These are phyloP conservation scores for Lichtheimia ornata DNA, from an alignment of 371 early-diverging fungal species.

Conservation along the genomic window DNA sequence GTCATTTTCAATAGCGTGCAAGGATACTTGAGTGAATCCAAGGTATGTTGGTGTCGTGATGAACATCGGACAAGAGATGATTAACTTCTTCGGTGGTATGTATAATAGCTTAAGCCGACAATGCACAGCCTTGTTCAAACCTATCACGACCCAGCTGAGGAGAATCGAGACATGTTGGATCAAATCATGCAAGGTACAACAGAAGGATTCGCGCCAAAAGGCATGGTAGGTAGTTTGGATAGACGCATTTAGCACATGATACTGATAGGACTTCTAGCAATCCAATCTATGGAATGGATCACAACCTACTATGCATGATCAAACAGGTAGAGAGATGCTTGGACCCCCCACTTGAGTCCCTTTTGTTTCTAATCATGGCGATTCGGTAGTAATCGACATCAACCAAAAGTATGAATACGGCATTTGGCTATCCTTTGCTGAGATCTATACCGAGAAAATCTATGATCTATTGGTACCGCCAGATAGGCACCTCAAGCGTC, in stretches of 20 bases:
- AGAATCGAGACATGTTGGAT: constrained; percentile 31
- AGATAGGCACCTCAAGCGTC: constrained; percentile 33
- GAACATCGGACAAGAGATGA: not conserved
- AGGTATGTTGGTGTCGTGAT: constrained; percentile 17
- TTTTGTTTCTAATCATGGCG: not conserved
- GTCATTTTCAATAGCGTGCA: constrained; percentile 57
- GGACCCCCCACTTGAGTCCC: not conserved
- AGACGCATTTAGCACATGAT: no score
- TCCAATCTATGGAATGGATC: constrained; percentile 20
- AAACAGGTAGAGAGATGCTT: constrained; percentile 13
- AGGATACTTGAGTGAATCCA: constrained; percentile 29
- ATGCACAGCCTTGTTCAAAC: constrained; percentile 47
- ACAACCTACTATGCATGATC: constrained; percentile 15
- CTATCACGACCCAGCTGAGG: constrained; percentile 33
- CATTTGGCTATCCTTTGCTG: constrained; percentile 77
- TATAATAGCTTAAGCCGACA: constrained; percentile 36
- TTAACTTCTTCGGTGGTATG: not conserved
- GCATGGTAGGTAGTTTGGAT: no score
- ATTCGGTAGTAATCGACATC: constrained; percentile 30
- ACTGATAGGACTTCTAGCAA: constrained; percentile 11
- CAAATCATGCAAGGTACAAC: constrained; percentile 1
- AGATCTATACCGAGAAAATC: constrained; percentile 85
- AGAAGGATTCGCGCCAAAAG: no score
- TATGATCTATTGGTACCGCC: constrained; percentile 75
- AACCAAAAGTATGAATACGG: constrained; percentile 64